phyloP scores from a whole-genome alignment of 106 monocot genomes.

The Hemerocallis citrina region DNA sequence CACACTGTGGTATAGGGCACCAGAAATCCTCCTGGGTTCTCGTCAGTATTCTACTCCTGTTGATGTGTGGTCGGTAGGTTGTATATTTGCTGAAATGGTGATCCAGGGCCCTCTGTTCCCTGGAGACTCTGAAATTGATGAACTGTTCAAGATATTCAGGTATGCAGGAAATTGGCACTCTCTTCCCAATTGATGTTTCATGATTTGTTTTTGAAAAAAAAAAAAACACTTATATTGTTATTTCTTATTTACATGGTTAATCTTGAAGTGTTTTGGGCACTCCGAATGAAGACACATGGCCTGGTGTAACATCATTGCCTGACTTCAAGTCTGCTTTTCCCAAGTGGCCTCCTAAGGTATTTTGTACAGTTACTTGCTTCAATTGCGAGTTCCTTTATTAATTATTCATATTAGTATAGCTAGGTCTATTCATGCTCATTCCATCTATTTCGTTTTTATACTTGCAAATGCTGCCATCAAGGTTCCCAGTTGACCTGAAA shows the following conservation, averaged over 20 bases:
- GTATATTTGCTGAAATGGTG: constrained; percentile 99
- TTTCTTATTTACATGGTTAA: not conserved
- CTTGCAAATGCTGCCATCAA: not conserved
- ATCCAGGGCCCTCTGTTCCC: constrained; percentile 79
- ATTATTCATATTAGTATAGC: too few species aligned
- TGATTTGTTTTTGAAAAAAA: too few species aligned
- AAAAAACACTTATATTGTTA: not conserved
- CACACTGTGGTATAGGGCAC: constrained; percentile 98
- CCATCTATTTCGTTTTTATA: too few species aligned
- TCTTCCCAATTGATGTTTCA: too few species aligned
- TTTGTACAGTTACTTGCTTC: not conserved
- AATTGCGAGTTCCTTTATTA: not conserved
- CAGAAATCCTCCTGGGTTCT: constrained; percentile 90
- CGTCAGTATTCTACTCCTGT: constrained; percentile 92
- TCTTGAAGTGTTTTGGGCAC: constrained; percentile 55
- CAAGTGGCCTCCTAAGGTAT: constrained; percentile 52
- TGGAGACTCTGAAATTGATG: constrained; percentile 97
- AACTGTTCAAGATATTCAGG: constrained; percentile 98
- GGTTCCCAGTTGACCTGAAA: not conserved
- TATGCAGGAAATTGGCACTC: constrained; percentile 6
- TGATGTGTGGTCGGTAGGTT: constrained; percentile 98
- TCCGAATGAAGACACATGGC: constrained; percentile 74
- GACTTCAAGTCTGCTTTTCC: constrained; percentile 66
- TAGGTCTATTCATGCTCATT: not conserved
- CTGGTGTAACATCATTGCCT: constrained; percentile 63